Evolutionary conservation across 1,284 basidiomycete species (phyloP), one percentile per base, ranked within the genome.

Genomic region (Heterobasidion annosum): DNA sequence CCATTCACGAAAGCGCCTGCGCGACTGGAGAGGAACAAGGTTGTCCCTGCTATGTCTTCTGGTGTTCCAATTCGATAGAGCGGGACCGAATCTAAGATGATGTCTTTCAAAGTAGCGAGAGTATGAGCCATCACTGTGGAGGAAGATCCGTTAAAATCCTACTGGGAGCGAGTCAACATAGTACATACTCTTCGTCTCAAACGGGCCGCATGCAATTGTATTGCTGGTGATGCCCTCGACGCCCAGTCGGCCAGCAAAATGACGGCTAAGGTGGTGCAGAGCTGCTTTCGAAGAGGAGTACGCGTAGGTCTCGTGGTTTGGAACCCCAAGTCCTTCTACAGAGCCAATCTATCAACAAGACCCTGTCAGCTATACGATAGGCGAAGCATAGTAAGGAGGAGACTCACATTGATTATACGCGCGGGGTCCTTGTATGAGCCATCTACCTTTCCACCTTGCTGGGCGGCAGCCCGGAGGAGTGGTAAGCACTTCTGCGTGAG

Each of bases 271-370:
- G 54, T 85, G 84, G 63, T 82, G 78, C 54, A 81, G 67, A 1
- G 71, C 80, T 4, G 81, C 79, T 64, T 89, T 89, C 33, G 80
- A 81, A 1, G 83, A 76, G 32, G 81, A 78, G 64, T 88, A 88
- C 1, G 84, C 82, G 60, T 83, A 88, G 1, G 84, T 87, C 62
- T 86, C 81, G 55, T 81, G 75, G 18, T 69, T 65, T 3, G 81
- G 79, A 0, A 81, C 75, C 40, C 60, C 61, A 15, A 81, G 58
- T 2, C 79, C 83, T 62, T 86, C 83, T 16, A 85, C 72, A 2
- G 80, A 82, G 10, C 83, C 84, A 61, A 86, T 84, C 82, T 85
- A 58, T 45, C 13, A n/a, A 5, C 25, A 48, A 42, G 12, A 32
- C 8, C 16, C 16, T 48, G 50, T 51, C 34, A 40, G 13, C 3